Percentiles rank a stretch among this genome's conserved stretches.
Conservation (phyloP, 176 grass and related monocot genomes). For the Hordeum marinum region DNA sequence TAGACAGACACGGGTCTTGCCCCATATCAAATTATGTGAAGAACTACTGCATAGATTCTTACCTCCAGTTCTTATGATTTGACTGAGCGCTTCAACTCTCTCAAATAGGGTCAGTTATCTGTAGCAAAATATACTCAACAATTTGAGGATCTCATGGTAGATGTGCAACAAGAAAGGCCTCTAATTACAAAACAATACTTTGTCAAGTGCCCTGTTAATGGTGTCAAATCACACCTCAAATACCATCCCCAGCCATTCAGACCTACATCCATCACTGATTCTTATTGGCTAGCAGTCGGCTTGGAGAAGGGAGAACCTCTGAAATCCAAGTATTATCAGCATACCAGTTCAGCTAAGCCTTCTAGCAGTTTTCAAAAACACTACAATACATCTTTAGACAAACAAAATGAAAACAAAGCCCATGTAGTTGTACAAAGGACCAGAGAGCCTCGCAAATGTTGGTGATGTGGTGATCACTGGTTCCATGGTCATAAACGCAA, state of each 20-base stretch:
- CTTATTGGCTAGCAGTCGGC: background rate
- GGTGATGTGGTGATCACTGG: background rate
- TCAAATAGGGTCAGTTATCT: background rate
- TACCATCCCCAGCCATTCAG: background rate
- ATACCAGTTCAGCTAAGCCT: too few species aligned
- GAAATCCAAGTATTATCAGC: too few species aligned
- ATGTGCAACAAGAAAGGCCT: background rate
- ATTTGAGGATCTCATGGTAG: background rate
- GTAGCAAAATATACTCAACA: background rate
- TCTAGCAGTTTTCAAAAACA: too few species aligned
- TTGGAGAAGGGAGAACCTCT: too few species aligned
- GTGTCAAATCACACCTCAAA: background rate
- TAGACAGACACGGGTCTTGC: too few species aligned
- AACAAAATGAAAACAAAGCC: too few species aligned
- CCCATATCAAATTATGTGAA: too few species aligned
- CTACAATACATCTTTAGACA: too few species aligned
- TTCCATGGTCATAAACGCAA: background rate
- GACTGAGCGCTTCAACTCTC: too few species aligned
- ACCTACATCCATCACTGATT: background rate
- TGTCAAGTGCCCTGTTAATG: background rate
- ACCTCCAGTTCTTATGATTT: too few species aligned
- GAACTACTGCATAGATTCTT: too few species aligned
- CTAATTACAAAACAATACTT: background rate
- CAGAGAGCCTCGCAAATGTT: background rate
- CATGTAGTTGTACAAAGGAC: too few species aligned